A percentile compares a stretch with the other conserved stretches of the same genome.
Evolutionary conservation across 2,329 filamentous ascomycete species (phyloP).

Genomic region (Scedosporium boydii): DNA sequence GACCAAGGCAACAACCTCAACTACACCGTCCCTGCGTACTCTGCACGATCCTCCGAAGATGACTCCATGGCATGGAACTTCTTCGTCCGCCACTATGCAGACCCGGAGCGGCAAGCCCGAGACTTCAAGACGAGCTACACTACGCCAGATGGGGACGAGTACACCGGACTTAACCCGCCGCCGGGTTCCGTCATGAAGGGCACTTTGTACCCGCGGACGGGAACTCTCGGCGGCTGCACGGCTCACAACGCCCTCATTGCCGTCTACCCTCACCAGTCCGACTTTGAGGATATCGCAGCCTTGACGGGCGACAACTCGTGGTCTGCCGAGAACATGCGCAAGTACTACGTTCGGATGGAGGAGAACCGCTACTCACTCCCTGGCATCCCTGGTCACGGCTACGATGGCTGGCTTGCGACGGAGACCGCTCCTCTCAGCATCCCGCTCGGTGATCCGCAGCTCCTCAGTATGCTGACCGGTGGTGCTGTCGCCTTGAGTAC

Average conservation of each 20-base stretch:
- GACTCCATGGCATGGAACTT: slow-evolving; percentile 45
- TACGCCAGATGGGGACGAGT: slow-evolving; percentile 24
- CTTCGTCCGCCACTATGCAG: slow-evolving; percentile 47
- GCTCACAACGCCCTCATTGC: slow-evolving; percentile 45
- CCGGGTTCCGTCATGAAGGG: slow-evolving; percentile 27
- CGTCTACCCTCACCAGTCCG: slow-evolving; percentile 34
- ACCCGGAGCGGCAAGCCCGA: slow-evolving; percentile 36
- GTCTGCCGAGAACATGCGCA: slow-evolving; percentile 42
- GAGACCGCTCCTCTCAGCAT: background rate
- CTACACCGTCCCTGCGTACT: slow-evolving; percentile 37
- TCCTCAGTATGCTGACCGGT: slow-evolving; percentile 32
- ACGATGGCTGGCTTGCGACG: slow-evolving; percentile 22
- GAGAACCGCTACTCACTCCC: slow-evolving; percentile 39
- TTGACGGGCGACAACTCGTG: background rate
- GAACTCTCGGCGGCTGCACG: slow-evolving; percentile 35
- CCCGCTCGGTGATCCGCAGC: slow-evolving; percentile 28
- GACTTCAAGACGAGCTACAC: background rate
- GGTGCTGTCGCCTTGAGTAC: slow-evolving; percentile 14
- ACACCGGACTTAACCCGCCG: slow-evolving; percentile 22
- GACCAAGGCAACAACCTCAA: slow-evolving; percentile 38
- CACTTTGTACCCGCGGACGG: slow-evolving; percentile 33
- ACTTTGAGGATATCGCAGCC: background rate
- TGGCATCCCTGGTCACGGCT: slow-evolving; percentile 34
- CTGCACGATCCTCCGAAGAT: slow-evolving; percentile 40
- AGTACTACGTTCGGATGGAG: slow-evolving; percentile 45